Evolutionary conservation across 2,329 filamentous ascomycete genomes (phyloP).

Genomic region (Cadophora sp.): DNA sequence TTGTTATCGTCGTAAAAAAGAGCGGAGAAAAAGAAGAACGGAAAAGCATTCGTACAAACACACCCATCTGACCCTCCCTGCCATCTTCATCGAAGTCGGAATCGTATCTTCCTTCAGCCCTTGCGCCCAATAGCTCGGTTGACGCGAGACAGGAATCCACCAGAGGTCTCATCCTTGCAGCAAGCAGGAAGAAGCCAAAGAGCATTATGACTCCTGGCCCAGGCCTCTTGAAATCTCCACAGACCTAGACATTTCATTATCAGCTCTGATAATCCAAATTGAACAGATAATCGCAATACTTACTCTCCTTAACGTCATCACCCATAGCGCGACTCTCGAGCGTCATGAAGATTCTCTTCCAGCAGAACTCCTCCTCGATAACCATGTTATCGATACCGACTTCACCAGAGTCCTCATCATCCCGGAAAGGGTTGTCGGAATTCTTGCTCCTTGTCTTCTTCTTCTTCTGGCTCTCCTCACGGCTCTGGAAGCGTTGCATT

Average conservation of each 20-base stretch:
- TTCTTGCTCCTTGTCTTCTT: slow-evolving; percentile 5
- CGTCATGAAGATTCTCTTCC: slow-evolving; percentile 53
- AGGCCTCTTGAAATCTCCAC: neutral
- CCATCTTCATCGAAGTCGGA: neutral
- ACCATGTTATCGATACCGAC: neutral
- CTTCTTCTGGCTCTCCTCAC: slow-evolving; percentile 2
- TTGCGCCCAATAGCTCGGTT: slow-evolving; percentile 4
- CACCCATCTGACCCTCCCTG: neutral
- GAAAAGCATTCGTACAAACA: neutral
- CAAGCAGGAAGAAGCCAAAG: neutral
- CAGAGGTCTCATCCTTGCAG: slow-evolving; percentile 6
- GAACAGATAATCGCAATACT: neutral
- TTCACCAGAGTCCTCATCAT: slow-evolving; percentile 6
- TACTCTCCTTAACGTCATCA: slow-evolving; percentile 53
- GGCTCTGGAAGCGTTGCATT: slow-evolving; percentile 10
- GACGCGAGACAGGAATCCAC: slow-evolving; percentile 7
- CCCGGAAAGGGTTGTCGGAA: neutral
- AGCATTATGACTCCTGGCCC: neutral
- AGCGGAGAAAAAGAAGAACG: neutral
- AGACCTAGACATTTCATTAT: neutral
- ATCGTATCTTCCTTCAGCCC: neutral
- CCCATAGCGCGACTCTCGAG: slow-evolving; percentile 56
- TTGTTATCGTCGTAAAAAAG: neutral
- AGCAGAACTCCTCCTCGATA: slow-evolving; percentile 51
- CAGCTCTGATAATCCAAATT: neutral